Conservation (phyloP, 331 rosid genomes). For the Quercus tomentella region DNA sequence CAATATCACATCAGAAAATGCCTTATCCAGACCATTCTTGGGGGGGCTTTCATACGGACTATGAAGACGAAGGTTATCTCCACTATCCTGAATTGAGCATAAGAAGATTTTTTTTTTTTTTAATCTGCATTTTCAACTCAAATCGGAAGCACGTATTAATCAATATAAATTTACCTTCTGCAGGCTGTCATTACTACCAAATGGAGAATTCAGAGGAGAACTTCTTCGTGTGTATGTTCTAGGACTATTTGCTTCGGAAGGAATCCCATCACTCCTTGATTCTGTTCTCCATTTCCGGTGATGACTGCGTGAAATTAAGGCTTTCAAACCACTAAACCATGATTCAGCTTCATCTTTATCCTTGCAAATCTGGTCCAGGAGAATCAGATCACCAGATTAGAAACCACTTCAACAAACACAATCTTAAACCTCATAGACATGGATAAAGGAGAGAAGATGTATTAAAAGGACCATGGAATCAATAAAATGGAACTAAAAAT, state of each 20-base stretch:
- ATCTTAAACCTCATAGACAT: not conserved
- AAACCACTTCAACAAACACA: conserved; percentile 12
- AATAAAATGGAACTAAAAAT: conserved; percentile 3
- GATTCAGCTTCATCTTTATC: conserved; percentile 99
- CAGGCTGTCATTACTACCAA: conserved; percentile 92
- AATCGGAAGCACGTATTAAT: not conserved
- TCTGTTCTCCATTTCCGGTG: conserved; percentile 95
- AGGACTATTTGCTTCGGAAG: conserved; percentile 97
- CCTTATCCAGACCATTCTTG: conserved; percentile 86
- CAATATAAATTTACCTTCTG: conserved; percentile 64
- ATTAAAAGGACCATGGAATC: not conserved
- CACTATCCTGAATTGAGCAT: conserved; percentile 64
- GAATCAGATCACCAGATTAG: conserved; percentile 27
- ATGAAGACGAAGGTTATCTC: conserved; percentile 88
- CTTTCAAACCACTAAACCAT: conserved; percentile 99
- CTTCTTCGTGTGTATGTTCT: conserved; percentile 93
- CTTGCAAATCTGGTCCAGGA: conserved; percentile 82
- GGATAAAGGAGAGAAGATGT: not conserved
- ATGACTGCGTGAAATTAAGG: conserved; percentile 83
- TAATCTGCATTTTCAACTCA: conserved; percentile 16
- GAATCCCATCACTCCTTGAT: conserved; percentile 95
- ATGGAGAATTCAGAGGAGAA: conserved; percentile 90
- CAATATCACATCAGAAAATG: conserved; percentile 74
- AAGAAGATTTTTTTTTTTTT: conserved; percentile 6
- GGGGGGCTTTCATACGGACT: conserved; percentile 98